These are phyloP conservation scores for Pascua sp. DNA, from an alignment of 1,284 basidiomycete species.

Conservation along the genomic window DNA sequence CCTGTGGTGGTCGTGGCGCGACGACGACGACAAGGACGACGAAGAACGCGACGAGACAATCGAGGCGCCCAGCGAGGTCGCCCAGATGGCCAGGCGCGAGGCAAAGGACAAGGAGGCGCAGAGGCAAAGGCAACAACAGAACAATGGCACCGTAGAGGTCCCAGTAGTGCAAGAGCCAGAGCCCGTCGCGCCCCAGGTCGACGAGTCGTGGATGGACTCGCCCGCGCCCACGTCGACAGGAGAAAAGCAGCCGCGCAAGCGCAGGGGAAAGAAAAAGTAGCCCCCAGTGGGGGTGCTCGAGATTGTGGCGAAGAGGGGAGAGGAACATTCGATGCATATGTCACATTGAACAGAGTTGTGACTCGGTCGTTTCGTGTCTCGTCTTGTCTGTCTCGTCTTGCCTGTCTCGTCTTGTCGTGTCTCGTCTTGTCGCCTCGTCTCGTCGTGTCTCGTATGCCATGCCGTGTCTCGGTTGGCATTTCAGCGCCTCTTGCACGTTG, in stretches of 20 bases:
- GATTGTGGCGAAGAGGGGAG: too few relatives aligned
- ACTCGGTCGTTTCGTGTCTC: too few relatives aligned
- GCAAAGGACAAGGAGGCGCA: conserved; percentile 14
- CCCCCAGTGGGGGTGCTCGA: too few relatives aligned
- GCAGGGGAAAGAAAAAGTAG: conserved; percentile 18
- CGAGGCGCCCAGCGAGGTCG: conserved; percentile 40
- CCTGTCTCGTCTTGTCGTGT: too few relatives aligned
- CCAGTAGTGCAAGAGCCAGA: conserved; percentile 9
- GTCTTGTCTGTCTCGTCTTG: too few relatives aligned
- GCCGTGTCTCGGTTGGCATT: too few relatives aligned
- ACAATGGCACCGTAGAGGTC: not conserved
- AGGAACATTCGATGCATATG: not conserved
- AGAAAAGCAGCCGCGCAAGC: conserved; percentile 7
- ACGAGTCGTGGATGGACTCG: conserved; percentile 46
- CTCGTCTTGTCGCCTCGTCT: too few relatives aligned
- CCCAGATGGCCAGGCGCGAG: conserved; percentile 26
- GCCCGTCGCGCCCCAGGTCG: conserved; percentile 6
- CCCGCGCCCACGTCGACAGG: not conserved
- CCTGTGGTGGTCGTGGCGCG: conserved; percentile 38
- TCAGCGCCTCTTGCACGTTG: too few relatives aligned
- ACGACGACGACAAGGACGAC: conserved; percentile 25
- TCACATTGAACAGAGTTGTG: too few relatives aligned
- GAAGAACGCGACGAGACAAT: conserved; percentile 28
- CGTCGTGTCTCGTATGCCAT: too few relatives aligned
- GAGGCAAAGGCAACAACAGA: conserved; percentile 1